Conservation (phyloP, 495 filamentous ascomycete species). For the Penicillium macrosclerotiorum region DNA sequence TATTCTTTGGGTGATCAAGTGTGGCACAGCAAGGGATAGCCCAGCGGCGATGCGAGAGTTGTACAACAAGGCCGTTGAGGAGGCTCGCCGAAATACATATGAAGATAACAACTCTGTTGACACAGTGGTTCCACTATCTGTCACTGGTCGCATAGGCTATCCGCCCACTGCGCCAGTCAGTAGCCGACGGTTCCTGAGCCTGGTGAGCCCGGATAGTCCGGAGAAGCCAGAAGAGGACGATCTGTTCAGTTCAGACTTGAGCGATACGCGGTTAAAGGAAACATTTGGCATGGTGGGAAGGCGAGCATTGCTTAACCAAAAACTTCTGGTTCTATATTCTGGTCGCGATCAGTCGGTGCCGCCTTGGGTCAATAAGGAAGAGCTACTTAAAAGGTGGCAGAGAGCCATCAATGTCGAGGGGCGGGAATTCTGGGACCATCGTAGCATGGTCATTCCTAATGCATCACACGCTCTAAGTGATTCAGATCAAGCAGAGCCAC, state of each 20-base stretch:
- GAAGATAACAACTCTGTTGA: slow-evolving; percentile 26
- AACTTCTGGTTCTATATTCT: slow-evolving; percentile 56
- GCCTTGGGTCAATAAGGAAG: slow-evolving; percentile 57
- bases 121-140: slow-evolving; percentile 32
- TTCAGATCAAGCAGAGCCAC: slow-evolving; percentile 43
- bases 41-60: slow-evolving; percentile 26
- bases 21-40: slow-evolving; percentile 31
- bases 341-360: slow-evolving; percentile 73
- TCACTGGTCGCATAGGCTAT: slow-evolving; percentile 37
- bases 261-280: slow-evolving; percentile 49
- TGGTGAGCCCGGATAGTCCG: slow-evolving; percentile 53
- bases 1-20: slow-evolving; percentile 39
- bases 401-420: slow-evolving; percentile 46
- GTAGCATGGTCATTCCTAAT: slow-evolving; percentile 42
- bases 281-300: slow-evolving; percentile 63
- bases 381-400: slow-evolving; percentile 61
- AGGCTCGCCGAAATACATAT: slow-evolving; percentile 21
- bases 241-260: slow-evolving; percentile 77
- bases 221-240: slow-evolving; percentile 71
- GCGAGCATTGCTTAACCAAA: slow-evolving; percentile 49
- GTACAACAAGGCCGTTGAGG: slow-evolving; percentile 27
- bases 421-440: slow-evolving; percentile 34
- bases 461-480: slow-evolving; percentile 49
- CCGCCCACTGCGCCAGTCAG: slow-evolving; percentile 51
- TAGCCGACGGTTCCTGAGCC: slow-evolving; percentile 62